Evolutionary conservation across 164 flowering plant genomes (phyloP).

Genomic region (Piper longum): DNA sequence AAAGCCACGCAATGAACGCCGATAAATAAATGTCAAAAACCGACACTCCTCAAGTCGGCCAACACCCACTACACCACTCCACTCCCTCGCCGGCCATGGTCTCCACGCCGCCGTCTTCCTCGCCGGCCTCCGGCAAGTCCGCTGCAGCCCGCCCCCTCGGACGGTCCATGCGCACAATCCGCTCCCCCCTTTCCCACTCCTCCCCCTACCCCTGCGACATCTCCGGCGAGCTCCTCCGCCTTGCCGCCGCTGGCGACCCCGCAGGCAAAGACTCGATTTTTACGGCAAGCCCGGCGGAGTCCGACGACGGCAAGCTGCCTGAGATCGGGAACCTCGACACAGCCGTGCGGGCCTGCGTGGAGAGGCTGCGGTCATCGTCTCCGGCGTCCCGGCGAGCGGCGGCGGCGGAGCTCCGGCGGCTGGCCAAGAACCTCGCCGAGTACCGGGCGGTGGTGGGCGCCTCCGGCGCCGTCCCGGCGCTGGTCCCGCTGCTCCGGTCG

Average conservation of each 20-base stretch:
- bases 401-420: constrained; percentile 61
- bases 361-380: constrained; percentile 51
- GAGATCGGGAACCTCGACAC: constrained; percentile 64
- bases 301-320: constrained; percentile 39
- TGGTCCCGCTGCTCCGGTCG: constrained; percentile 57
- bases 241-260: constrained; percentile 24
- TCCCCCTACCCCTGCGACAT: constrained; percentile 82
- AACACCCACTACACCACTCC: not conserved
- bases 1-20: too few relatives aligned
- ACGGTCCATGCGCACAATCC: constrained; percentile 80
- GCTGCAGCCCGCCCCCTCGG: constrained; percentile 21
- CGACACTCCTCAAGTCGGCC: too few relatives aligned
- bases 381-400: constrained; percentile 53
- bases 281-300: not conserved
- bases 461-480: constrained; percentile 70
- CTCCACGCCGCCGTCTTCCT: constrained; percentile 2
- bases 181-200: constrained; percentile 68
- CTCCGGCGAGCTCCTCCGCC: constrained; percentile 77
- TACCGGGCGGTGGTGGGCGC: constrained; percentile 77
- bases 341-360: constrained; percentile 60
- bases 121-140: constrained; percentile 13
- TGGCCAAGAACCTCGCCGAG: constrained; percentile 82
- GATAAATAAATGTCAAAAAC: too few relatives aligned
- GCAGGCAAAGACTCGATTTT: too few relatives aligned
- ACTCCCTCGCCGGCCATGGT: constrained; percentile 13